Conservation (phyloP, 2,329 filamentous ascomycete genomes). For the Coleophoma crateriformis region DNA sequence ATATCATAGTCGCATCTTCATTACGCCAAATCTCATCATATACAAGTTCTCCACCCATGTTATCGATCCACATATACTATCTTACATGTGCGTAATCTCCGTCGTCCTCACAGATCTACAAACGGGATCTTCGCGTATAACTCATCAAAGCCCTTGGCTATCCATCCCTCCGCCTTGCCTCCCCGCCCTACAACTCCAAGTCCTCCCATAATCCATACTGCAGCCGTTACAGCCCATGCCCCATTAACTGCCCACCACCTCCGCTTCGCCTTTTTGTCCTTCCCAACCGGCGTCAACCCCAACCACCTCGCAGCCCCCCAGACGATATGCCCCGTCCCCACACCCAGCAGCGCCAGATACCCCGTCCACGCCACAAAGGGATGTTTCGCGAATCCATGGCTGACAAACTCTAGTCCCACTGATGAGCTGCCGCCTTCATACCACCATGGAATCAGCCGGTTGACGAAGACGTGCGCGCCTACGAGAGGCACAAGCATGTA, state of each 20-base stretch:
- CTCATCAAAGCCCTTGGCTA: slow-evolving; percentile 73
- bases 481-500: slow-evolving; percentile 64
- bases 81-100: too few species aligned
- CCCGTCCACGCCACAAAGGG: slow-evolving; percentile 60
- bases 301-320: slow-evolving; percentile 87
- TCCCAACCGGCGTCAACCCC: slow-evolving; percentile 50
- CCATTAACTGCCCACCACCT: slow-evolving; percentile 70
- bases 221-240: slow-evolving; percentile 48
- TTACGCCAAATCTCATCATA: too few species aligned
- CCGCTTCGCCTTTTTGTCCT: slow-evolving; percentile 52
- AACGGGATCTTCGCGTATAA: slow-evolving; percentile 59
- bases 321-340: slow-evolving; percentile 71
- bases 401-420: slow-evolving; percentile 76
- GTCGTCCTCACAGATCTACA: slow-evolving; percentile 38
- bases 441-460: slow-evolving; percentile 67
- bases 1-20: too few species aligned
- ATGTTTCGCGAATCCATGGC: slow-evolving; percentile 76
- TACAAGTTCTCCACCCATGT: too few species aligned
- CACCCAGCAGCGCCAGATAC: slow-evolving; percentile 61
- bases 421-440: slow-evolving; percentile 83
- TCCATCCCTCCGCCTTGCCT: slow-evolving; percentile 69
- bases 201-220: slow-evolving; percentile 76
- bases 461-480: slow-evolving; percentile 67
- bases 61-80: too few species aligned
- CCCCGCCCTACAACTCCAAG: slow-evolving; percentile 71